phyloP scores from a whole-genome alignment of 768 basidiomycete species.

The Favolaschia claudopus region DNA sequence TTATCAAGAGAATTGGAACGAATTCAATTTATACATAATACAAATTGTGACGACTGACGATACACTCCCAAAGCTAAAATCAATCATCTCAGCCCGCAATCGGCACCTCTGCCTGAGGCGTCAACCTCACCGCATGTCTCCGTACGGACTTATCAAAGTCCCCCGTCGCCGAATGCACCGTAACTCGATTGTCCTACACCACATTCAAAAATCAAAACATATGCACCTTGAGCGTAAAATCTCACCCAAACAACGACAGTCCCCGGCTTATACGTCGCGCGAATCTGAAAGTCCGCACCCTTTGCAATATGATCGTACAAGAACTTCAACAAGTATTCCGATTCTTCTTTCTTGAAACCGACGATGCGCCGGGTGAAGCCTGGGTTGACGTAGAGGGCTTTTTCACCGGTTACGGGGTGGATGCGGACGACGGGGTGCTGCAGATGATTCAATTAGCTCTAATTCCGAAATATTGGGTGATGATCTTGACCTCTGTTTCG shows the following conservation, averaged over 20 bases:
- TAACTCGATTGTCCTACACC: conserved; percentile 47
- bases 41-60: no score
- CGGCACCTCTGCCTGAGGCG: conserved; percentile 53
- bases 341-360: conserved; percentile 62
- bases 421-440: conserved; percentile 63
- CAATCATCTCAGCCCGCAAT: conserved; percentile 37
- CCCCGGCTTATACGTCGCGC: conserved; percentile 58
- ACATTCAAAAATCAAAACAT: conserved; percentile 1
- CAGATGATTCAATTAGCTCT: not conserved
- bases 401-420: conserved; percentile 70
- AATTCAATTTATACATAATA: not conserved
- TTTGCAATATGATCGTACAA: conserved; percentile 60
- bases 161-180: conserved; percentile 44
- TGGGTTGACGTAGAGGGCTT: conserved; percentile 65
- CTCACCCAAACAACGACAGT: conserved; percentile 65
- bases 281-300: conserved; percentile 58
- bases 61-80: not conserved
- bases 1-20: no score
- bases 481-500: conserved; percentile 47
- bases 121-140: conserved; percentile 50
- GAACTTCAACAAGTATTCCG: conserved; percentile 62
- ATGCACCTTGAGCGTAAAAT: conserved; percentile 12
- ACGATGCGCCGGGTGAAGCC: conserved; percentile 63
- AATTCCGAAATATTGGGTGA: not conserved
- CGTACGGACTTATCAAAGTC: conserved; percentile 43